Evolutionary conservation across 176 grass and related monocot species (phyloP).

Genomic region (Saccharum spontaneum): DNA sequence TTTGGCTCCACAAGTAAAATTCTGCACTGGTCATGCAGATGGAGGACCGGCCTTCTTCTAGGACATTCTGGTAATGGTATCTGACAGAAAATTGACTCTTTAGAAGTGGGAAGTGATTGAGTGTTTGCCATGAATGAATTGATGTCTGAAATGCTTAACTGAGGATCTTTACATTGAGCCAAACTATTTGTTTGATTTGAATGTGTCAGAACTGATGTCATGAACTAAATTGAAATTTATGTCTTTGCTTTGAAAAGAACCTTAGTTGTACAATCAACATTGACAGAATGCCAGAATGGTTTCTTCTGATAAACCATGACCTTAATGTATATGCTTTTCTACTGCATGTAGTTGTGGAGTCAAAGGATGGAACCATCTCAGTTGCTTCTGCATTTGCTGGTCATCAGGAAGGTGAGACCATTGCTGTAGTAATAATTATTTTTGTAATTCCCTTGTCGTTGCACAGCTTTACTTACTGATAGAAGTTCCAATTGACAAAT

Average conservation of each 20-base stretch:
- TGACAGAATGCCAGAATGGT: too few species aligned
- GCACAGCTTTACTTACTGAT: not conserved
- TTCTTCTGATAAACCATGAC: not conserved
- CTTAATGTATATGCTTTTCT: not conserved
- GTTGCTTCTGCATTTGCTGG: conserved; percentile 87
- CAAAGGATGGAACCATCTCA: conserved; percentile 76
- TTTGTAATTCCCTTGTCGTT: not conserved
- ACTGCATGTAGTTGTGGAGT: conserved; percentile 60
- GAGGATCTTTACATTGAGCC: not conserved
- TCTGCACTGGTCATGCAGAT: not conserved
- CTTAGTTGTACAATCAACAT: not conserved
- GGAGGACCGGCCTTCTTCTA: too few species aligned
- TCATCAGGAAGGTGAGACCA: conserved; percentile 68
- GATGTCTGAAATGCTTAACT: not conserved
- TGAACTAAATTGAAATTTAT: not conserved
- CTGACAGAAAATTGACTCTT: not conserved
- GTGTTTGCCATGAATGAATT: not conserved
- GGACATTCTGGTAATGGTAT: not conserved
- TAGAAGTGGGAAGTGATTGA: not conserved
- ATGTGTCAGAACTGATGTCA: not conserved
- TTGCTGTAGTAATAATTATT: not conserved
- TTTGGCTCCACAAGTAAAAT: not conserved
- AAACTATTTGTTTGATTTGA: not conserved
- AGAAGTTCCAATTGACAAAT: not conserved
- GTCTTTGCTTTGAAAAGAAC: not conserved